A percentile compares a stretch with the other conserved stretches of the same genome.
phyloP scores from a whole-genome alignment of 2,329 filamentous ascomycete genomes.

The Ophiostoma quercus region DNA sequence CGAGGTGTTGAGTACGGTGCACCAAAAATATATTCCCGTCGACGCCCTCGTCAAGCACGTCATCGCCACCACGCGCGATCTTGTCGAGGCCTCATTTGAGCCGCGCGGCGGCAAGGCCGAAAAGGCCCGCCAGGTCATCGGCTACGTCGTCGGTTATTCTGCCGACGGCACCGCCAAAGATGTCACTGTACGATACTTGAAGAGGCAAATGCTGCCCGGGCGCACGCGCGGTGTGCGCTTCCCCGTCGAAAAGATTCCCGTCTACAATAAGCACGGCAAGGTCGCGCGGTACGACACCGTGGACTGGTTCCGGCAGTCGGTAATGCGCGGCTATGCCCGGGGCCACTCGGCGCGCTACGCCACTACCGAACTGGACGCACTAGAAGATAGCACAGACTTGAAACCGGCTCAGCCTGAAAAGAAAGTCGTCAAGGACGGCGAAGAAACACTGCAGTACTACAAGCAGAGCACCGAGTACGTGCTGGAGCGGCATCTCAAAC shows the following conservation, averaged over 20 bases:
- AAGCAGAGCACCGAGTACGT: slow-evolving; percentile 82
- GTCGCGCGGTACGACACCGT: slow-evolving; percentile 69
- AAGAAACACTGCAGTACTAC: slow-evolving; percentile 81
- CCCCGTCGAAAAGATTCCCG: slow-evolving; percentile 69
- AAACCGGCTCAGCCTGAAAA: slow-evolving; percentile 66
- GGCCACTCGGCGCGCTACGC: slow-evolving; percentile 44
- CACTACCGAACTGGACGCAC: slow-evolving; percentile 66
- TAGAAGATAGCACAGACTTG: slow-evolving; percentile 74
- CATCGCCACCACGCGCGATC: slow-evolving; percentile 66
- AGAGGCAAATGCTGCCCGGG: slow-evolving; percentile 73
- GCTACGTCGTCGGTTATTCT: slow-evolving; percentile 80
- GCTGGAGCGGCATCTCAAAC: slow-evolving; percentile 76
- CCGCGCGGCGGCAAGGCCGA: slow-evolving; percentile 79
- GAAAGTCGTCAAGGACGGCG: slow-evolving; percentile 66
- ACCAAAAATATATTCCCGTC: slow-evolving; percentile 71
- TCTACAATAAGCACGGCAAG: slow-evolving; percentile 73
- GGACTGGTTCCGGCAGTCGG: slow-evolving; percentile 76
- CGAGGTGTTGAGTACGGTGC: slow-evolving; percentile 78
- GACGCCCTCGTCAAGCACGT: slow-evolving; percentile 66
- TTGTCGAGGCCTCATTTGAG: slow-evolving; percentile 66
- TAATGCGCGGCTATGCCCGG: slow-evolving; percentile 66
- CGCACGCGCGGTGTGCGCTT: slow-evolving; percentile 83
- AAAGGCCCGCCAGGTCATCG: slow-evolving; percentile 80
- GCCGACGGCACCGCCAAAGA: slow-evolving; percentile 87
- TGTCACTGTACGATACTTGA: slow-evolving; percentile 86